phyloP scores from a whole-genome alignment of 257 asterid species.

The Solanum sitiens region DNA sequence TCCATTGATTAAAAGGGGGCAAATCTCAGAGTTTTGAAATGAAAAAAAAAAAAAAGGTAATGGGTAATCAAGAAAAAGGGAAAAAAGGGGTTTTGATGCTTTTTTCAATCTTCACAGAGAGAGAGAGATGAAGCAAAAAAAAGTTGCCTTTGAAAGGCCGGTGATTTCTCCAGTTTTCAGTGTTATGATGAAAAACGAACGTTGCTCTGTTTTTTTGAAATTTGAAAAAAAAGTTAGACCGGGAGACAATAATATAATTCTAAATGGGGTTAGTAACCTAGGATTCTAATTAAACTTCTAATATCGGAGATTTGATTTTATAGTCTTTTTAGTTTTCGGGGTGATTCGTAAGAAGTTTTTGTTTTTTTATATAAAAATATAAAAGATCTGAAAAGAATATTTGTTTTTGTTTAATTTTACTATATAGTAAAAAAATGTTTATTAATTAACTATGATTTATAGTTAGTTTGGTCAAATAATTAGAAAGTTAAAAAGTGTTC shows the following conservation, averaged over 20 bases:
- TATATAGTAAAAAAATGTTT: background rate
- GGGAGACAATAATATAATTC: slow-evolving; percentile 2
- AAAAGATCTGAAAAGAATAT: rapidly evolving
- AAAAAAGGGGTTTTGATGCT: background rate
- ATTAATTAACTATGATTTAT: background rate
- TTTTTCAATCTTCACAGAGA: background rate
- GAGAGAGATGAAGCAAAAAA: background rate
- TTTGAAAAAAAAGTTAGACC: slow-evolving; percentile 4
- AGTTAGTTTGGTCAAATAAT: background rate
- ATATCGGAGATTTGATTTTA: background rate
- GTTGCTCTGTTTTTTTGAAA: slow-evolving; percentile 5
- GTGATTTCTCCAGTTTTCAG: background rate
- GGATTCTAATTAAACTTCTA: background rate
- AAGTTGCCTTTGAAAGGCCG: background rate
- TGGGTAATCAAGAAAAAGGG: background rate
- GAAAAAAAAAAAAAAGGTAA: slow-evolving; percentile 1
- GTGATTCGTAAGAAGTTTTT: too few relatives aligned
- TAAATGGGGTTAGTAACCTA: background rate
- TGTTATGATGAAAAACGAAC: slow-evolving; percentile 1
- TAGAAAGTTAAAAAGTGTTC: background rate
- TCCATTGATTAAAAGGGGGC: slow-evolving; percentile 38
- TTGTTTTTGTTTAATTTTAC: rapidly evolving
- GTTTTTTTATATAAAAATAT: too few relatives aligned
- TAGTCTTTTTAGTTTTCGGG: rapidly evolving
- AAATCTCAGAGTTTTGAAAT: slow-evolving; percentile 28